Percentiles rank a stretch among this genome's conserved stretches.
Evolutionary conservation across 164 flowering plant genomes (phyloP).

Genomic region (Magnolia sinica): DNA sequence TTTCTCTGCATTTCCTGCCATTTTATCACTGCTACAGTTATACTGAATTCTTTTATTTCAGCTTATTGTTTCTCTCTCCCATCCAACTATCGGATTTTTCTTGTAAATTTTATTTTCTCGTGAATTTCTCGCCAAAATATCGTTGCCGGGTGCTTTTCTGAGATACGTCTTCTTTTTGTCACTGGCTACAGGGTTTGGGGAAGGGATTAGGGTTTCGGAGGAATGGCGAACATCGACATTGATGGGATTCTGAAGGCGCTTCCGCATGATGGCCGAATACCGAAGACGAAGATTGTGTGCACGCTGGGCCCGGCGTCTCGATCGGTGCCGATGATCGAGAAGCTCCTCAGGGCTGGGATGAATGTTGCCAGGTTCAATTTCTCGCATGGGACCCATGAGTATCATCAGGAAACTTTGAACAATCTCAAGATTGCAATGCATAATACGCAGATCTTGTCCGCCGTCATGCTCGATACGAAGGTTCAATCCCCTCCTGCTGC

Average conservation of each 20-base stretch:
- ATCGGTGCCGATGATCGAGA: constrained; percentile 62
- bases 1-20: no score
- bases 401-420: constrained; percentile 74
- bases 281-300: constrained; percentile 80
- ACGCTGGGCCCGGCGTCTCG: constrained; percentile 81
- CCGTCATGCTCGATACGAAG: constrained; percentile 91
- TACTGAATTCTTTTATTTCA: no score
- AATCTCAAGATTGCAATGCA: constrained; percentile 69
- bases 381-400: constrained; percentile 77
- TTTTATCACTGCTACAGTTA: no score
- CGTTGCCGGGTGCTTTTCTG: background rate
- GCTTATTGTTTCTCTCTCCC: background rate
- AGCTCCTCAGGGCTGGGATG: constrained; percentile 79
- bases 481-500: constrained; percentile 18
- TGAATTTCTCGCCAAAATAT: background rate
- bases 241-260: constrained; percentile 67
- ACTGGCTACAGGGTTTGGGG: background rate
- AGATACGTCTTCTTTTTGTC: no score
- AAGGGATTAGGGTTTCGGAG: background rate
- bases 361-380: constrained; percentile 83
- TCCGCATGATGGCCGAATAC: constrained; percentile 52
- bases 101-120: background rate
- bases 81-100: background rate
- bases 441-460: constrained; percentile 64
- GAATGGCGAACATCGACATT: constrained; percentile 40